phyloP scores from a whole-genome alignment of 495 filamentous ascomycete genomes.

The Xylaria cubensis region DNA sequence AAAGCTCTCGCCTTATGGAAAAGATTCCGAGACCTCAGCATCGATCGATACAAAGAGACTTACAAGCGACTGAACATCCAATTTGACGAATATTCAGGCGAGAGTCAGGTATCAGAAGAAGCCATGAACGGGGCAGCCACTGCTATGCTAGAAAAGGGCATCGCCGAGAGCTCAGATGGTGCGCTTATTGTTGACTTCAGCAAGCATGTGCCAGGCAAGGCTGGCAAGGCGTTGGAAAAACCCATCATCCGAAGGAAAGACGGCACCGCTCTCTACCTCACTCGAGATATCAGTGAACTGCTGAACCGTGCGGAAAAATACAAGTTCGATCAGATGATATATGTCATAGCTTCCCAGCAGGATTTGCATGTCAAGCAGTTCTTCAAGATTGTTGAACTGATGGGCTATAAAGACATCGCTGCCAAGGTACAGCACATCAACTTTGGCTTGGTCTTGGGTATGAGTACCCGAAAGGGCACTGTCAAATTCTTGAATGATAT shows the following conservation, averaged over 20 bases:
- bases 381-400: constrained; percentile 68
- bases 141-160: constrained; percentile 71
- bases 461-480: constrained; percentile 68
- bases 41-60: constrained; percentile 76
- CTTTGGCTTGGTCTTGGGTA: constrained; percentile 67
- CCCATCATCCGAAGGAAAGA: constrained; percentile 66
- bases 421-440: constrained; percentile 65
- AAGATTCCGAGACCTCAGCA: constrained; percentile 88
- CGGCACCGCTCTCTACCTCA: constrained; percentile 69
- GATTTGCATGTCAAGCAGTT: constrained; percentile 68
- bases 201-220: constrained; percentile 69
- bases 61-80: constrained; percentile 88
- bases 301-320: constrained; percentile 65
- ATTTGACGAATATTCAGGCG: constrained; percentile 93
- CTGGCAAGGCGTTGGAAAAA: constrained; percentile 62
- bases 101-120: constrained; percentile 87
- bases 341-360: constrained; percentile 67
- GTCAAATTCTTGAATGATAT: constrained; percentile 65
- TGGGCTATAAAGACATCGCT: constrained; percentile 65
- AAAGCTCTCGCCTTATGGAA: constrained; percentile 82
- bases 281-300: constrained; percentile 69
- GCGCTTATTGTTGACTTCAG: constrained; percentile 88
- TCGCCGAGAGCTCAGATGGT: constrained; percentile 84
- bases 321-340: constrained; percentile 73
- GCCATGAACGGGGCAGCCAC: constrained; percentile 74